Conservation (phyloP, 192 early-diverging fungal genomes). For the Backusella psychrophila region DNA sequence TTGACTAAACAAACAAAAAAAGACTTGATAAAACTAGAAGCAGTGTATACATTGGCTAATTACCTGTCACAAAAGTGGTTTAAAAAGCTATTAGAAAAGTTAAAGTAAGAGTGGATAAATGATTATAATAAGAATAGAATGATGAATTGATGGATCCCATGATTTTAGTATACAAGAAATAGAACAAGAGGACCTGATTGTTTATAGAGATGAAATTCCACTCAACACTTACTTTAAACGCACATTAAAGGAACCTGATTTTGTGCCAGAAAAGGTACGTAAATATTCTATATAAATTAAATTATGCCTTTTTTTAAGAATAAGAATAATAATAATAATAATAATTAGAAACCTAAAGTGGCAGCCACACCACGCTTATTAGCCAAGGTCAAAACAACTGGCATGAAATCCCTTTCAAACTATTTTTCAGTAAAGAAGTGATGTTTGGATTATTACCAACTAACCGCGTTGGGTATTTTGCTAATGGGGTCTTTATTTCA, state of each 20-base stretch:
- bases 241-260: not conserved
- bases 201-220: not conserved
- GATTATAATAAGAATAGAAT: not conserved
- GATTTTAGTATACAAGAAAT: not conserved
- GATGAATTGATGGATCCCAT: not conserved
- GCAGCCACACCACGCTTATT: not conserved
- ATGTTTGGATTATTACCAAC: not conserved
- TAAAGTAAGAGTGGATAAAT: not conserved
- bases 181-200: not conserved
- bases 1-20: not conserved
- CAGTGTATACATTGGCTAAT: slow-evolving; percentile 2
- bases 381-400: slow-evolving; percentile 6
- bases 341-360: not conserved
- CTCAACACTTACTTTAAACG: not conserved
- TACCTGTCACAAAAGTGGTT: slow-evolving; percentile 11
- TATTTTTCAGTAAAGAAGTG: not conserved
- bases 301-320: too few relatives aligned
- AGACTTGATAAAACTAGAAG: not conserved
- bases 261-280: not conserved
- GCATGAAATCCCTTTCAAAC: slow-evolving; percentile 5
- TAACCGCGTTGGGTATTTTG: too few relatives aligned
- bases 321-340: not conserved
- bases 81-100: not conserved
- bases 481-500: not conserved
- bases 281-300: too few relatives aligned